These are phyloP conservation scores for Lactifluus volemus DNA, from an alignment of 768 basidiomycete genomes.

Conservation along the genomic window DNA sequence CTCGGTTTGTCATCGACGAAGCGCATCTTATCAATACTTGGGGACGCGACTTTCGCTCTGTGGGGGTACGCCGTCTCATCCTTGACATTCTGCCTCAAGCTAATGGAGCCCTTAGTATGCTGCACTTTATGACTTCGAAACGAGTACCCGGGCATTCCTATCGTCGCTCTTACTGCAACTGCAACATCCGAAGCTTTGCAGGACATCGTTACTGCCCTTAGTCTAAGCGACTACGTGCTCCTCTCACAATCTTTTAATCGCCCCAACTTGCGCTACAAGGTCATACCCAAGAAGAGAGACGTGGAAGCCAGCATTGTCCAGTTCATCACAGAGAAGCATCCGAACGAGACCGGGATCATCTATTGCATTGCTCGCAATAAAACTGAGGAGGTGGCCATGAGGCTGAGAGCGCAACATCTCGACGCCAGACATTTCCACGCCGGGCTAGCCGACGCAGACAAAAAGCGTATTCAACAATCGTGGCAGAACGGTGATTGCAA, in stretches of 20 bases:
- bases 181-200: constrained; percentile 70
- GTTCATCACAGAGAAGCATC: constrained; percentile 55
- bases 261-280: constrained; percentile 74
- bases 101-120: constrained; percentile 26
- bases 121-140: constrained; percentile 42
- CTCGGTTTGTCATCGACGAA: constrained; percentile 92
- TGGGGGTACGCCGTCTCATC: constrained; percentile 7
- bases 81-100: background rate
- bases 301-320: constrained; percentile 52
- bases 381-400: constrained; percentile 75
- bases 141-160: constrained; percentile 71
- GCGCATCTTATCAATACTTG: constrained; percentile 92
- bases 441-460: constrained; percentile 53
- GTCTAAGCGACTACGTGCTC: constrained; percentile 46
- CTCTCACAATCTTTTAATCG: constrained; percentile 89
- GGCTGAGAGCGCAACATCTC: constrained; percentile 51
- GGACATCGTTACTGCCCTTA: constrained; percentile 69
- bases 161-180: constrained; percentile 96
- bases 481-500: constrained; percentile 69
- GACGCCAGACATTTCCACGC: constrained; percentile 83
- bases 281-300: constrained; percentile 41
- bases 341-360: constrained; percentile 66
- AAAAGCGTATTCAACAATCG: constrained; percentile 48
- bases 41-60: constrained; percentile 88
- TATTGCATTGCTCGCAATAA: constrained; percentile 66